These are phyloP conservation scores for Fusarium xyrophilum DNA, from an alignment of 2,329 filamentous ascomycete genomes.

Conservation along the genomic window DNA sequence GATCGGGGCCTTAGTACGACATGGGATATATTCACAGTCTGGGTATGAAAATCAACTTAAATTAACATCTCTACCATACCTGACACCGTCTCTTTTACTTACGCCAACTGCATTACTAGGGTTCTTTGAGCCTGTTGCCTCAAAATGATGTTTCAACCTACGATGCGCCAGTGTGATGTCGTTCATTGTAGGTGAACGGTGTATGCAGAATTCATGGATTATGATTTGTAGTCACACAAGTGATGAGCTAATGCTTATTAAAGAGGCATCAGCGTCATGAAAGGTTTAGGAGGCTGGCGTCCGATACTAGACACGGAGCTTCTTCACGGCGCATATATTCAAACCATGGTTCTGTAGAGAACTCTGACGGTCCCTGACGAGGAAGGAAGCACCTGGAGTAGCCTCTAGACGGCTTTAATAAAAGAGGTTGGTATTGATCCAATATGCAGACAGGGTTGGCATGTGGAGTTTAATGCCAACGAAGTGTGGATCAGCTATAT, in stretches of 20 bases:
- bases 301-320: background rate
- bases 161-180: background rate
- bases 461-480: background rate
- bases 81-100: background rate
- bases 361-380: background rate
- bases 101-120: too few relatives aligned
- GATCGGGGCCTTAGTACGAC: too few relatives aligned
- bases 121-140: too few relatives aligned
- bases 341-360: background rate
- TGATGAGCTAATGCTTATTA: background rate
- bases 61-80: background rate
- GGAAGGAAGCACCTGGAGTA: too few relatives aligned
- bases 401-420: background rate
- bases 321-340: background rate
- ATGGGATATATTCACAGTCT: background rate
- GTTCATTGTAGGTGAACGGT: too few relatives aligned
- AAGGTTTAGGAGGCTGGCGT: background rate
- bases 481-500: conserved; percentile 10
- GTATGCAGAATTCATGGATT: background rate
- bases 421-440: conserved; percentile 12
- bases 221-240: too few relatives aligned
- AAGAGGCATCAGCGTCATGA: background rate
- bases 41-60: background rate
- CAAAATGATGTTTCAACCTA: background rate
- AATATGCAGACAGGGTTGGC: conserved; percentile 17